Base-by-base conservation (phyloP, 768 basidiomycete species). In the Pulveroboletus sp. region DNA sequence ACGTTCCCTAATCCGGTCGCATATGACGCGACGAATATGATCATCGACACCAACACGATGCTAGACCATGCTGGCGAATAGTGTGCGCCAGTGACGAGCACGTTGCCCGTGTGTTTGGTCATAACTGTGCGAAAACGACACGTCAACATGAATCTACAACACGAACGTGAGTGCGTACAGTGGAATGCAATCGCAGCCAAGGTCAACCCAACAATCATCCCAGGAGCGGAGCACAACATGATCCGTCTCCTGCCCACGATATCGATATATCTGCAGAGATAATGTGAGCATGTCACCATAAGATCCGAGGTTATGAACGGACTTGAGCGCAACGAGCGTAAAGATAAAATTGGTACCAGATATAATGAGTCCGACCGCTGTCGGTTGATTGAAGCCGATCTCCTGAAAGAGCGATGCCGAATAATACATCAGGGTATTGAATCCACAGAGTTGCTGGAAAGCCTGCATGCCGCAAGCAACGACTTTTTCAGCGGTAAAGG, bases 361-460 rank as follows among this genome's bases (percentile, higher is more conserved):
- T 26, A 90, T 73, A 58, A 89, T 85, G 26, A 89, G 76, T 1
- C 88, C 87, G 24, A 89, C 86, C 0, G 86, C 86, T 3, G 86
- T 89, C 1, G 89, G 84, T 60, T 92, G 85, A 61, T 86, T 71
- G 69, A 91, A 91, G 0, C 89, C 89, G 42, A 91, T 85, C 54
- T 82, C 75, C 56, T 85, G 78, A 72, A 91, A 91, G 12, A 91
- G 74, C 0, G 87, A 88, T 4, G 88, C 84, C 19, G 84, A 85
- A 61, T 85, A 83, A 59, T 78, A 81, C 79, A 82, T 81, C 50
- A 89, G 76, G 0, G 89, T 88, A 59, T 91, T 90, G 73, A 89
- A 90, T 2, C 89, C 89, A 53, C 82, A 90, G 0, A 91, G 74
- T 62, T 91, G 89, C 61, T 93, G 89, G 67, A 82, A 84, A 0